These are phyloP conservation scores for Rubus parviflorus DNA, from an alignment of 306 rosid genomes.

Conservation along the genomic window DNA sequence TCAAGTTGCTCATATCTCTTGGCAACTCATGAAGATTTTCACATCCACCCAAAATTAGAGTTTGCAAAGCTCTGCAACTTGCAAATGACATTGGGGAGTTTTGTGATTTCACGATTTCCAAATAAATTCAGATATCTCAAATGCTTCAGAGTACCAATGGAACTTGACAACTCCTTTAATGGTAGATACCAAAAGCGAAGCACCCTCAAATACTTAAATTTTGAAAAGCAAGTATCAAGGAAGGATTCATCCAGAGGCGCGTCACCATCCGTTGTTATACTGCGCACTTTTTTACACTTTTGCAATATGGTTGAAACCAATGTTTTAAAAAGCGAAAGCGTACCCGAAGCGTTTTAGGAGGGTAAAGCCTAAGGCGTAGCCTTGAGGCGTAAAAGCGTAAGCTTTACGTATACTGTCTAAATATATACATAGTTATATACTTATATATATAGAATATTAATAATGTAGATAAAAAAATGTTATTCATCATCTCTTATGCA, in stretches of 20 bases:
- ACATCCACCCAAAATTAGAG: neutral
- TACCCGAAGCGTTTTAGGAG: too few species aligned
- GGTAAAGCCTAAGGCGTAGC: too few species aligned
- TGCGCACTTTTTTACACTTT: neutral
- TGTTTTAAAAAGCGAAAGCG: too few species aligned
- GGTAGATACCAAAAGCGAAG: neutral
- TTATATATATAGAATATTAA: too few species aligned
- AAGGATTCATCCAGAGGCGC: neutral
- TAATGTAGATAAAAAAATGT: too few species aligned
- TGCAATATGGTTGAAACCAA: neutral
- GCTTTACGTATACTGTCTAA: too few species aligned
- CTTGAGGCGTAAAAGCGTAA: too few species aligned
- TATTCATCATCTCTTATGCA: too few species aligned
- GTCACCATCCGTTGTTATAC: neutral
- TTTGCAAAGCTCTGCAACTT: constrained; percentile 20
- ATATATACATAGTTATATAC: too few species aligned
- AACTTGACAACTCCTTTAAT: constrained; percentile 18
- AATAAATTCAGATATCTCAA: constrained; percentile 10
- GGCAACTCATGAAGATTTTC: neutral
- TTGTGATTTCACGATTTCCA: neutral
- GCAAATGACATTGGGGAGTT: constrained; percentile 21
- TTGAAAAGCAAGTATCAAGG: neutral
- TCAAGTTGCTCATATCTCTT: neutral
- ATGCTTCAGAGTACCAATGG: constrained; percentile 10
- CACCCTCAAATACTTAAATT: constrained; percentile 1